Conservation (phyloP, 208 protist genomes). For the Leishmania martiniquensis region DNA sequence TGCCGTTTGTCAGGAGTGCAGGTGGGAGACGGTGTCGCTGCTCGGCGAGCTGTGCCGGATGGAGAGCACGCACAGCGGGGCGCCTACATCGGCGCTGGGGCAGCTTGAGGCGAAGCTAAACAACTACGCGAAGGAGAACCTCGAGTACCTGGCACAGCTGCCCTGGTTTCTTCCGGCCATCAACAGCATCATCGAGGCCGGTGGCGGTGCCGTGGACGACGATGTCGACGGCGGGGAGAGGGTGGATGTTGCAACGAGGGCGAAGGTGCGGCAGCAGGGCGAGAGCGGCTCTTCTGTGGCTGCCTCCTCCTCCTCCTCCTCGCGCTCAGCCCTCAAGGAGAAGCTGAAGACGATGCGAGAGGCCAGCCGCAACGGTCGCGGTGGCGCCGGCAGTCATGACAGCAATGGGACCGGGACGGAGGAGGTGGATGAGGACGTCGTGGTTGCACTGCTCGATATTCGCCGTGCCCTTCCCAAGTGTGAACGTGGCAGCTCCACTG, state of each 20-base stretch:
- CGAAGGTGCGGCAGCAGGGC: not conserved
- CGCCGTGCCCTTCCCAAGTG: conserved; percentile 59
- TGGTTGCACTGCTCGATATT: conserved; percentile 74
- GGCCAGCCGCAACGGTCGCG: conserved; percentile 9
- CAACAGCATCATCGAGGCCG: conserved; percentile 46
- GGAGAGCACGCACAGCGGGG: conserved; percentile 39
- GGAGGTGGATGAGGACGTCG: conserved; percentile 72
- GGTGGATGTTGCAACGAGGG: not conserved
- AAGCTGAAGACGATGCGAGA: conserved; percentile 29
- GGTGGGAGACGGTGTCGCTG: conserved; percentile 82
- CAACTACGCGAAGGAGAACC: conserved; percentile 58
- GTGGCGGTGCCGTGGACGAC: conserved; percentile 23
- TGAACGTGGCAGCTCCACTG: not conserved
- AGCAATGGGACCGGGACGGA: conserved; percentile 3
- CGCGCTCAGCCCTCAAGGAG: conserved; percentile 25
- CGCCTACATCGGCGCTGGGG: conserved; percentile 31
- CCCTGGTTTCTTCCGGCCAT: conserved; percentile 72
- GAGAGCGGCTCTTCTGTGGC: not conserved
- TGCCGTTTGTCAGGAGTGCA: conserved; percentile 68
- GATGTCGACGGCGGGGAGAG: not conserved
- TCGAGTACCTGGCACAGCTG: conserved; percentile 73
- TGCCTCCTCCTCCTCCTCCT: conserved; percentile 22
- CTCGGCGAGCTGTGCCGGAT: conserved; percentile 82
- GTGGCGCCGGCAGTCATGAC: not conserved
- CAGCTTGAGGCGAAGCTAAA: conserved; percentile 65